Evolutionary conservation across 192 early-diverging fungal genomes (phyloP).

Genomic region (Backusella luteola): DNA sequence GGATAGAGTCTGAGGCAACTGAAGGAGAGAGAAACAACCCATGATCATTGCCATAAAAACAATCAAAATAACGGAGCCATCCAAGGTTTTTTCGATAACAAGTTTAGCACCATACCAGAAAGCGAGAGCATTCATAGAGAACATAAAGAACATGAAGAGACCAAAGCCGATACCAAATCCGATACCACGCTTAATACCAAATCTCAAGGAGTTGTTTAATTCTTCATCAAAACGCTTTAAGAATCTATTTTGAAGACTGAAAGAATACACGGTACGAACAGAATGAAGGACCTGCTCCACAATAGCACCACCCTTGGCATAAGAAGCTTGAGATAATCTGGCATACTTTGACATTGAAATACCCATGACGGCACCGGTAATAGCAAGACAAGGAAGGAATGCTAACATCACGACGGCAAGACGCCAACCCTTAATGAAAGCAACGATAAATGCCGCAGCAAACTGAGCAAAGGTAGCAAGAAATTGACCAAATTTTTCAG

Average conservation of each 20-base stretch:
- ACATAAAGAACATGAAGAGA: conserved; percentile 67
- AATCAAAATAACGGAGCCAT: conserved; percentile 59
- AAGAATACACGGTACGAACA: conserved; percentile 83
- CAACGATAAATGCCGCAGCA: conserved; percentile 70
- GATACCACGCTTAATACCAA: conserved; percentile 60
- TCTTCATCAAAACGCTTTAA: conserved; percentile 53
- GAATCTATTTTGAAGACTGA: conserved; percentile 74
- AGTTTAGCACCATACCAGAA: conserved; percentile 80
- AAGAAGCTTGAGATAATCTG: conserved; percentile 42
- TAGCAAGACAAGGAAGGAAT: conserved; percentile 51
- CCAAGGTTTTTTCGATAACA: conserved; percentile 39
- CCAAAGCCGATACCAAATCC: conserved; percentile 65
- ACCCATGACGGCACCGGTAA: conserved; percentile 11
- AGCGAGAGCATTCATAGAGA: conserved; percentile 68
- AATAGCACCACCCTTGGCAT: conserved; percentile 78
- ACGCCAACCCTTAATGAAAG: conserved; percentile 74
- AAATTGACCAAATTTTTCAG: conserved; percentile 76
- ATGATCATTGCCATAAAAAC: conserved; percentile 87
- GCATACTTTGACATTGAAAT: conserved; percentile 21
- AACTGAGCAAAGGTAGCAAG: conserved; percentile 64
- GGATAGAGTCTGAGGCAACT: conserved; percentile 63
- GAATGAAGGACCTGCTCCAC: conserved; percentile 80
- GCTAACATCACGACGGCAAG: conserved; percentile 78
- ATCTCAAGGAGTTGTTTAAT: conserved; percentile 57
- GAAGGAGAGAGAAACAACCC: conserved; percentile 46